Base-by-base conservation (phyloP, 75 land plant genomes). In the Isoetes taiwanensis region DNA sequence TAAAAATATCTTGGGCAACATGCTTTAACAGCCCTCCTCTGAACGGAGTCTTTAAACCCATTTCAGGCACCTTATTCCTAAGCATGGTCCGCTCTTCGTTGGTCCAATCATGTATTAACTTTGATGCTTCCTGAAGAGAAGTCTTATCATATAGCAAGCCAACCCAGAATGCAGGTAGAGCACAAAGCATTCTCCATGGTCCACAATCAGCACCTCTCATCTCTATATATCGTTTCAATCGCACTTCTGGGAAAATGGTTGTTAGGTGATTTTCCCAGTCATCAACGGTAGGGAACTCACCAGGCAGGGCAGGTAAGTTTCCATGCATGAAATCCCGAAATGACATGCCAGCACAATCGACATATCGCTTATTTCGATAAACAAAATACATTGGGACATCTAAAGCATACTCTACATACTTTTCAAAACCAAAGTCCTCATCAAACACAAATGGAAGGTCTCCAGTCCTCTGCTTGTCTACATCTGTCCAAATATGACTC, bases 401-500 rank as follows among this genome's bases (percentile, higher is more conserved):
- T 5, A 46, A 23, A 8, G 50, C 50, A 23, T 46, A 46, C n/a
- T n/a, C n/a, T n/a, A n/a, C n/a, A n/a, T n/a, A n/a, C n/a, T n/a
- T n/a, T n/a, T n/a, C n/a, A n/a, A n/a, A n/a, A n/a, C 96, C 84
- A 73, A 94, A 94, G 37, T 80, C 79, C 57, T 82, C 86, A 52
- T 78, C 78, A 67, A 94, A 94, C 33, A 94, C 99, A 71, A 94
- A 94, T 4, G 96, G 99, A 39, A 94, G 79, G 82, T 91, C 94
- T 17, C 99, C 99, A 31, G 83, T 53, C 11, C 99, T 81, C 55
- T 76, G 71, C 11, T 88, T 88, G 46, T 94, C 99, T 24, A 88
- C 86, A 58, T 94, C 96, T 32, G 84, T 88, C 99, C 99, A 94
- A 32, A 89, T 89, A 24, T 94, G 97, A 63, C 99, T n/a, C 77